Percentiles rank a stretch among this genome's conserved stretches.
These are phyloP conservation scores for Mortierella alpina DNA, from an alignment of 192 early-diverging fungal species.

Conservation along the genomic window DNA sequence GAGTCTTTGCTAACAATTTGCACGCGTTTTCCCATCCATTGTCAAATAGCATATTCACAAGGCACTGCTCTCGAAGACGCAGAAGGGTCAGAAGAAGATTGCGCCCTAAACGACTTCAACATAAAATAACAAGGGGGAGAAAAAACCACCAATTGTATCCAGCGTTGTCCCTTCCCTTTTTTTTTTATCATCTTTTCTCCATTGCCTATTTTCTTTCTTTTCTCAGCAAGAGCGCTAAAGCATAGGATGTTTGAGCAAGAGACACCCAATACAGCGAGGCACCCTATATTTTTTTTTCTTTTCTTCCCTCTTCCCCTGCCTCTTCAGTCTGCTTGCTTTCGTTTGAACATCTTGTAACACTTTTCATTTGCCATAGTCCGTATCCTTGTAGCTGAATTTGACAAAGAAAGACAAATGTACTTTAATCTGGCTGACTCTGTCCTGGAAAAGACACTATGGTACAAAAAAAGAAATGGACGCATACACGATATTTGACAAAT, in stretches of 20 bases:
- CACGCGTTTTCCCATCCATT: not conserved
- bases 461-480: not conserved
- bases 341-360: constrained; percentile 1
- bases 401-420: not conserved
- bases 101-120: constrained; percentile 19
- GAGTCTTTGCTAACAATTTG: no score
- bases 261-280: no score
- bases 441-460: not conserved
- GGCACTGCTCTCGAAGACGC: constrained; percentile 64
- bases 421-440: not conserved
- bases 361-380: not conserved
- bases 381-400: not conserved
- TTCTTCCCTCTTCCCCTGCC: not conserved
- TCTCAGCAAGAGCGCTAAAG: not conserved
- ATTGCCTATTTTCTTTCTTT: not conserved
- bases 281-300: not conserved
- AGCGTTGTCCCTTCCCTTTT: no score
- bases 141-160: not conserved
- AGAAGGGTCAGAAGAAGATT: constrained; percentile 60
- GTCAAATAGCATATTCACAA: constrained; percentile 67
- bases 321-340: not conserved
- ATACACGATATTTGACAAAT: not conserved
- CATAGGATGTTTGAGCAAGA: not conserved
- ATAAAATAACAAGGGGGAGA: not conserved
- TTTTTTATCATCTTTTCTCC: not conserved